Evolutionary conservation across 306 rosid species (phyloP).

Genomic region (Citrullus colocynthis): DNA sequence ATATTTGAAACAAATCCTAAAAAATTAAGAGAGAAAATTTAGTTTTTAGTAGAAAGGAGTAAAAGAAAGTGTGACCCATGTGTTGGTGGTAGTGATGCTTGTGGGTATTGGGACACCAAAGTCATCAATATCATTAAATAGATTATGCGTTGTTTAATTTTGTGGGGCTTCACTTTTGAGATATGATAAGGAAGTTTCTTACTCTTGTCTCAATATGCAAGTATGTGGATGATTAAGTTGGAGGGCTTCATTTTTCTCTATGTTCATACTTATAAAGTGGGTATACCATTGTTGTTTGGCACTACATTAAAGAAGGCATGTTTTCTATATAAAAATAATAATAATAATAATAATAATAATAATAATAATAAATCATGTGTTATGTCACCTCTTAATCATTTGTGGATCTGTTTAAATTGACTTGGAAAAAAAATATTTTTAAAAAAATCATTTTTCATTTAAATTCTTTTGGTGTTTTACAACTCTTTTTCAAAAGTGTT

Average conservation of each 20-base stretch:
- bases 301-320: background rate
- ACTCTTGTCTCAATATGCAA: background rate
- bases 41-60: background rate
- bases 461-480: too few species aligned
- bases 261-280: slow-evolving; percentile 5
- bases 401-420: too few species aligned
- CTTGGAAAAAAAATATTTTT: too few species aligned
- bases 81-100: slow-evolving; percentile 1
- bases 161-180: background rate
- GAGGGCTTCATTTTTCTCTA: background rate
- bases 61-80: background rate
- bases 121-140: background rate
- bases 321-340: background rate
- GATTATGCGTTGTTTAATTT: background rate
- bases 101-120: slow-evolving; percentile 5
- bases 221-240: background rate
- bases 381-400: background rate
- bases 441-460: too few species aligned
- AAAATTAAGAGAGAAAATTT: too few species aligned
- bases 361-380: background rate
- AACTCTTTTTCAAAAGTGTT: too few species aligned
- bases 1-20: too few species aligned
- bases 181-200: background rate
- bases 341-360: too few species aligned
- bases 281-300: background rate